phyloP scores from a whole-genome alignment of 306 rosid species.

The Notholithocarpus densiflorus region DNA sequence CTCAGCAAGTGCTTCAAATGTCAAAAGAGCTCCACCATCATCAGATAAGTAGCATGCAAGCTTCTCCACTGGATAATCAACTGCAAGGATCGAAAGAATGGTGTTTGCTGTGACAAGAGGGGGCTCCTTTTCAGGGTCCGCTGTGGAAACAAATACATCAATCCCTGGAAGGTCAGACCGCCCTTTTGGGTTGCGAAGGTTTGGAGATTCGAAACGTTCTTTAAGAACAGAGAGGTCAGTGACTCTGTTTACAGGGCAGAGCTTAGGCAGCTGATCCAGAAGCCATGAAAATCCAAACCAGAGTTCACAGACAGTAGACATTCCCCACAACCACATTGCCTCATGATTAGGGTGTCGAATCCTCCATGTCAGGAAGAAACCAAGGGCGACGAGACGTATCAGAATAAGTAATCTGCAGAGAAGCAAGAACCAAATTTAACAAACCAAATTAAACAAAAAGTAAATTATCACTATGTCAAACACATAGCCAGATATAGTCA shows the following conservation, averaged over 20 bases:
- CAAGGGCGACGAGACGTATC: constrained; percentile 64
- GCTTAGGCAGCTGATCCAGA: constrained; percentile 83
- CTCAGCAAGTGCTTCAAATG: constrained; percentile 87
- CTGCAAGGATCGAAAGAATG: constrained; percentile 81
- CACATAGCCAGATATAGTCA: neutral
- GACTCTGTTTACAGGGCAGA: constrained; percentile 75
- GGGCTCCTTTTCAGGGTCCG: constrained; percentile 88
- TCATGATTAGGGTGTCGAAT: constrained; percentile 72
- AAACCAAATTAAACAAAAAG: neutral
- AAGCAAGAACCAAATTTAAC: neutral
- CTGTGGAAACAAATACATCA: constrained; percentile 85
- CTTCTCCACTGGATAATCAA: constrained; percentile 79
- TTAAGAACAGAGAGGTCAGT: constrained; percentile 72
- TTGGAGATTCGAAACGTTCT: constrained; percentile 69
- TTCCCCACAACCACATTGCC: constrained; percentile 88
- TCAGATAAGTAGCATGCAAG: constrained; percentile 83
- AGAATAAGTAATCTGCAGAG: constrained; percentile 58
- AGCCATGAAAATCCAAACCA: constrained; percentile 92
- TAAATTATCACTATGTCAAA: neutral
- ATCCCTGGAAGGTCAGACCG: constrained; percentile 80
- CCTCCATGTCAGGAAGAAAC: constrained; percentile 77
- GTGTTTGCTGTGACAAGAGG: constrained; percentile 87
- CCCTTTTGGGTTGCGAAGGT: constrained; percentile 78
- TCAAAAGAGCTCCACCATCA: constrained; percentile 80
- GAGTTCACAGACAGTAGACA: constrained; percentile 73